Evolutionary conservation across 2,329 filamentous ascomycete species (phyloP).

Genomic region (Botrytis sinoallii): DNA sequence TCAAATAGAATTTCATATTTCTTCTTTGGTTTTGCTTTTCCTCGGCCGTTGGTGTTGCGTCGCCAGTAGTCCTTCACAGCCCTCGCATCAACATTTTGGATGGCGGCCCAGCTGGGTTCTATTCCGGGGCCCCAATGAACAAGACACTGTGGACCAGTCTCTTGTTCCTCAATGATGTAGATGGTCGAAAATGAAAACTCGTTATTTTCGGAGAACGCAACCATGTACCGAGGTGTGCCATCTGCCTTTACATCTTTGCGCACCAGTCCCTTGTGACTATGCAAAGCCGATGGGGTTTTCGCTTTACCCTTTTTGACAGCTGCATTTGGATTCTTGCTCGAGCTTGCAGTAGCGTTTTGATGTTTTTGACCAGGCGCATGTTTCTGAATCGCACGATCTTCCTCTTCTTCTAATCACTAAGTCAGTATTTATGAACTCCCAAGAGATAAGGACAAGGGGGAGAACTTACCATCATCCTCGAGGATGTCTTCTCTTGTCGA

Average conservation of each 20-base stretch:
- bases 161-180: background rate
- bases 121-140: background rate
- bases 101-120: background rate
- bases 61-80: background rate
- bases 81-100: background rate
- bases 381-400: background rate
- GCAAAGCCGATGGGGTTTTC: no score
- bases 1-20: background rate
- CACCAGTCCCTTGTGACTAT: background rate
- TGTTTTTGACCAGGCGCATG: background rate
- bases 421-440: background rate
- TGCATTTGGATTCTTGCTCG: background rate
- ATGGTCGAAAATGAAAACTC: background rate
- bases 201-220: accelerated
- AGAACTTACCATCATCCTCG: background rate
- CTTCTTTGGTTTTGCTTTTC: background rate
- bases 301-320: background rate
- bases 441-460: accelerated
- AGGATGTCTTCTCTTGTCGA: background rate
- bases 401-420: background rate
- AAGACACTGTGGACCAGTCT: background rate
- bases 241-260: background rate
- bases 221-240: background rate
- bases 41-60: background rate
- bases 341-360: background rate